Evolutionary conservation across 1,139 yeast genomes (phyloP).

Genomic region (Entelexis paramagnoliae): DNA sequence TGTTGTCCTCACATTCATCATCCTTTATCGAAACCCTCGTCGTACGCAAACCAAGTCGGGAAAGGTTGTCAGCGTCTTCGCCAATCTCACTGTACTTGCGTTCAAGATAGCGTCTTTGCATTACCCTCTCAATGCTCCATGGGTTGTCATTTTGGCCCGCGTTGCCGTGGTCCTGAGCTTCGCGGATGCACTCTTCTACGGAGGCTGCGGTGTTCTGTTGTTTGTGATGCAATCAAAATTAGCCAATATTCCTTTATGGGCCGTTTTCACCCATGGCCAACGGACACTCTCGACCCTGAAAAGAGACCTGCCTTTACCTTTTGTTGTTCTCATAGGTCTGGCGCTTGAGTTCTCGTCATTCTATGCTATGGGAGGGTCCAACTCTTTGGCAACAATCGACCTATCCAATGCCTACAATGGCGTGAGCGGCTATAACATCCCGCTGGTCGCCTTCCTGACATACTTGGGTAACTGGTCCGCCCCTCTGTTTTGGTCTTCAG

Average conservation of each 20-base stretch:
- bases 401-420: constrained; percentile 91
- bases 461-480: constrained; percentile 76
- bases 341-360: constrained; percentile 61
- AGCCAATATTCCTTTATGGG: constrained; percentile 52
- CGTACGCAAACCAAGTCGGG: neutral
- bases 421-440: constrained; percentile 52
- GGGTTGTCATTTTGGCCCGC: constrained; percentile 16
- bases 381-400: constrained; percentile 84
- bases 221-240: constrained; percentile 61
- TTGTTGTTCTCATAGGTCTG: constrained; percentile 5
- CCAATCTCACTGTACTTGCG: constrained; percentile 36
- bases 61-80: neutral
- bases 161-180: neutral
- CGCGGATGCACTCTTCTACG: neutral
- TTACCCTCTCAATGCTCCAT: constrained; percentile 31
- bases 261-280: neutral
- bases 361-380: constrained; percentile 83
- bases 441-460: constrained; percentile 68
- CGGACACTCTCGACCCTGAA: neutral
- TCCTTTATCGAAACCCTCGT: neutral
- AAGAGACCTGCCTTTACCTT: neutral
- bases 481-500: constrained; percentile 68
- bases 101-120: constrained; percentile 51
- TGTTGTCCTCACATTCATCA: constrained; percentile 23
- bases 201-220: constrained; percentile 39